Evolutionary conservation across 192 early-diverging fungal genomes (phyloP), one percentile per base, ranked within the genome.

Genomic region (Phycomyces nitens): DNA sequence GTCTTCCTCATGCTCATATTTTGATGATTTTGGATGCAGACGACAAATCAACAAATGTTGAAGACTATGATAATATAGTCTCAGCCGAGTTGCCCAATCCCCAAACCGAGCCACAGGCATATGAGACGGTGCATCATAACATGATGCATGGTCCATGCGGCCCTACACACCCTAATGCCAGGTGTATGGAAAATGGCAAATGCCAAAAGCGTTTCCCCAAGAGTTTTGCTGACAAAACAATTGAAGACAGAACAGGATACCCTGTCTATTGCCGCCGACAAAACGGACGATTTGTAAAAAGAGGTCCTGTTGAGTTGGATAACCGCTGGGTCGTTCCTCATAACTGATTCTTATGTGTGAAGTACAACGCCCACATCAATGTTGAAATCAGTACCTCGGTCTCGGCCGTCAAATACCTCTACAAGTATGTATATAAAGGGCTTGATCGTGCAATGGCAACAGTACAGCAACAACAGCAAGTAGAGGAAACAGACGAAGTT

Each of bases 321-420:
- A 79, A 75, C 41, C 24, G 58, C 27, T 70, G 44, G 62, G 47
- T 75, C 11, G 65, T 75, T 3, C 70, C 70, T 1, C 20, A 79
- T 47, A 79, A 73, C 38, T 56, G 24, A 2, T 75, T 59, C 10
- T 40, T 79, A 23, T 14, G 26, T 47, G 57, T 60, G 8, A 78
- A 75, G 64, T 78, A 72, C 56, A 41, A 72, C 52, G 66, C 69
- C 2, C 73, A 75, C 22, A 68, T 74, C 3, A 73, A 77, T 60
- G 71, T 79, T 5, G 73, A 75, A 21, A 57, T 44, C 0, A 47
- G 58, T 26, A 16, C 21, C 16, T 47, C 44, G 0, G n/a, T 60
- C 43, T 27, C 22, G 27, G n/a, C 58, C 0, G n/a, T n/a, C n/a
- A n/a, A n/a, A n/a, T n/a, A n/a, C n/a, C n/a, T n/a, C n/a, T n/a